Evolutionary conservation across 1,284 basidiomycete genomes (phyloP).

Genomic region (Phellopilus nigrolimitatus): DNA sequence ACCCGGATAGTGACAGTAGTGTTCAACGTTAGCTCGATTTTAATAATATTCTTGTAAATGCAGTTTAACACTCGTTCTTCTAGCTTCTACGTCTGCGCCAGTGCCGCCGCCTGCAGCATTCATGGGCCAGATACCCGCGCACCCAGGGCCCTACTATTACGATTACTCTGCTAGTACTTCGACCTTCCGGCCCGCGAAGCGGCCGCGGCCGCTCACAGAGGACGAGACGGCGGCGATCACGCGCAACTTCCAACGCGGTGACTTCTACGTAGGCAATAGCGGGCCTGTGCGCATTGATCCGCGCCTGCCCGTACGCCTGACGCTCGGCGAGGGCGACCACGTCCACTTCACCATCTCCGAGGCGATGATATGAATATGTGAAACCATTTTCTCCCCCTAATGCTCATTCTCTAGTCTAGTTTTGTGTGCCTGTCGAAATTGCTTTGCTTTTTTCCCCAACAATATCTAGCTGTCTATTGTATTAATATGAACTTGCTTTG

Average conservation of each 20-base stretch:
- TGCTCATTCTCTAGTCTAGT: not conserved
- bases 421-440: conserved; percentile 1
- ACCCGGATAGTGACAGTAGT: conserved; percentile 57
- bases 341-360: conserved; percentile 76
- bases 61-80: not conserved
- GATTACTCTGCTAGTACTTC: conserved; percentile 75
- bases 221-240: conserved; percentile 77
- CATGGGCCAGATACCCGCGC: conserved; percentile 11
- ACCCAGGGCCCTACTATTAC: conserved; percentile 58
- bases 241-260: conserved; percentile 69
- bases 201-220: conserved; percentile 69
- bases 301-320: conserved; percentile 66
- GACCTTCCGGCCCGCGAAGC: conserved; percentile 69
- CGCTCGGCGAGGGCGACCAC: conserved; percentile 72
- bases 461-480: not conserved
- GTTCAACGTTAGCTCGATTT: conserved; percentile 3
- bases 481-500: not conserved
- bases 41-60: conserved; percentile 10
- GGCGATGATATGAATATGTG: conserved; percentile 37
- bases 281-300: conserved; percentile 74
- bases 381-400: not conserved
- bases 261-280: conserved; percentile 64
- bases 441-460: not conserved
- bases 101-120: conserved; percentile 10
- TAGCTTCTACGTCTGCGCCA: conserved; percentile 2